Percentiles rank a stretch among this genome's conserved stretches.
These are phyloP conservation scores for Verticillium longisporum DNA, from an alignment of 2,329 filamentous ascomycete genomes.

Conservation along the genomic window DNA sequence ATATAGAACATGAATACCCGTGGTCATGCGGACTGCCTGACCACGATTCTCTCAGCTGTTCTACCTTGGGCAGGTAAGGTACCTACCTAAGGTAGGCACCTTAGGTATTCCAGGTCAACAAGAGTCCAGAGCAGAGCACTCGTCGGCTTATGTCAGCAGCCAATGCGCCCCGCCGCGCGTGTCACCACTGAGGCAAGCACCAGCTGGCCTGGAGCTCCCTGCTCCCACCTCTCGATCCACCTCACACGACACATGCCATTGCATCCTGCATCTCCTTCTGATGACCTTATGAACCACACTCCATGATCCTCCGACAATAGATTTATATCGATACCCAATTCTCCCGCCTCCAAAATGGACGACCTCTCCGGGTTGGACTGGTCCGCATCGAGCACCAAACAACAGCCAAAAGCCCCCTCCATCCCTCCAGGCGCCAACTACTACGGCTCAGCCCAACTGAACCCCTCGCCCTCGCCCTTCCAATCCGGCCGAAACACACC, in stretches of 20 bases:
- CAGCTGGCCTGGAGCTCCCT: not conserved
- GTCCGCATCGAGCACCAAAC: conserved; percentile 33
- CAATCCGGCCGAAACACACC: conserved; percentile 51
- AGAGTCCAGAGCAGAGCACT: too few species aligned
- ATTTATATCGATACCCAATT: not conserved
- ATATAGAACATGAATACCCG: too few species aligned
- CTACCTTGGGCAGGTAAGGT: too few species aligned
- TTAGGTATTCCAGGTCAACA: too few species aligned
- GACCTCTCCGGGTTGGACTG: conserved; percentile 56
- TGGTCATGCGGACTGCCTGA: too few species aligned
- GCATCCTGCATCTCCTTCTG: not conserved
- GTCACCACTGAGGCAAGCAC: not conserved
- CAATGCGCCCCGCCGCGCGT: too few species aligned
- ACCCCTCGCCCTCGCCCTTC: conserved; percentile 49
- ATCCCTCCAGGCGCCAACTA: conserved; percentile 30
- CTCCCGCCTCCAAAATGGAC: conserved; percentile 40
- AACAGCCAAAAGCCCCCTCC: conserved; percentile 33
- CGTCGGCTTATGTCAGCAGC: not conserved
- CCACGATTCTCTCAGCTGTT: too few species aligned
- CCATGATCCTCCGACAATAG: not conserved
- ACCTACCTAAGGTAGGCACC: too few species aligned
- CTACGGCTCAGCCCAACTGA: conserved; percentile 47
- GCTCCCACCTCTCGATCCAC: not conserved
- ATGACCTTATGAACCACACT: conserved; percentile 10
- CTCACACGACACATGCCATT: conserved; percentile 1